Conservation (phyloP, 495 filamentous ascomycete genomes). For the Apiosordaria backusii region DNA sequence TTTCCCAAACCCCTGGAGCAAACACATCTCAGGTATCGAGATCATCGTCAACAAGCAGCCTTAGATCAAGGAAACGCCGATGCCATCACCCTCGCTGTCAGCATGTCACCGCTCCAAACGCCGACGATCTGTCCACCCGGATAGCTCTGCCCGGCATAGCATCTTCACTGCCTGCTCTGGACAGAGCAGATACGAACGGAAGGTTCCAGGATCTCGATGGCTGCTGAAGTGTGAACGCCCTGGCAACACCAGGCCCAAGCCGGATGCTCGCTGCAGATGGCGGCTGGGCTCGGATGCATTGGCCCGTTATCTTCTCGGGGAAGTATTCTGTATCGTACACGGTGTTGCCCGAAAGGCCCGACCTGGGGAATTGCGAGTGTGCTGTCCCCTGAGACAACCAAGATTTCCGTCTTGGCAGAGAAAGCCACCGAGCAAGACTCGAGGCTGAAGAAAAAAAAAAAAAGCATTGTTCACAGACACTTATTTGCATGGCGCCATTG, state of each 20-base stretch:
- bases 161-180: not conserved
- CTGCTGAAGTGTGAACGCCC: not conserved
- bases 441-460: not conserved
- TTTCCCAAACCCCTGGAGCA: constrained; percentile 1
- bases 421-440: not conserved
- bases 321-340: not conserved
- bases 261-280: not conserved
- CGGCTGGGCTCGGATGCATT: constrained; percentile 4
- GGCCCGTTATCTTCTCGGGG: constrained; percentile 2
- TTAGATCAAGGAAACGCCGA: not conserved
- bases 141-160: not conserved
- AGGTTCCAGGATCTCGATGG: not conserved
- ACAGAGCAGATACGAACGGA: not conserved
- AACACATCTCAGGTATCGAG: constrained; percentile 2
- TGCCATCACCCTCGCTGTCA: not conserved
- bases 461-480: not conserved
- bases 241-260: not conserved
- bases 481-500: not conserved
- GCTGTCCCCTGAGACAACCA: not conserved
- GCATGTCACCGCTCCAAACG: not conserved
- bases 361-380: not conserved
- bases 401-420: constrained; percentile 1
- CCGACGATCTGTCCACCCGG: not conserved
- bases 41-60: not conserved
- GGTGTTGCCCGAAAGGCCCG: constrained; percentile 12